Evolutionary conservation across 202 grass and related monocot species (phyloP).

Genomic region (Bolboschoenoplectus hybrid): DNA sequence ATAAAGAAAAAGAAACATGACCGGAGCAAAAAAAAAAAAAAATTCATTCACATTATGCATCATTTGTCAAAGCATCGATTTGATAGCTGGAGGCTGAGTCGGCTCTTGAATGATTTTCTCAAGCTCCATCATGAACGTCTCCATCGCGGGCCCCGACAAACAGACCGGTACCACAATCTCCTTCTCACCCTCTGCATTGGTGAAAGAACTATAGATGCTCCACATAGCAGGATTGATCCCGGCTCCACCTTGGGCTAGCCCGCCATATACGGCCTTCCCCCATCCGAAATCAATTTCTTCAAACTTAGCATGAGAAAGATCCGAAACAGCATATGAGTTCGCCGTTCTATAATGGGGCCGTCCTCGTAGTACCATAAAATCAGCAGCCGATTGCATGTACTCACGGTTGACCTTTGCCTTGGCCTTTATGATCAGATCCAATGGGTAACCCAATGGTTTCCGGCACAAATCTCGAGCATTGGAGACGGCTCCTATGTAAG

Average conservation of each 20-base stretch:
- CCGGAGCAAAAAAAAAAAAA: too few relatives aligned
- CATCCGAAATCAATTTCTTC: constrained; percentile 75
- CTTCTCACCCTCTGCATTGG: constrained; percentile 56
- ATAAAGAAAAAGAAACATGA: too few relatives aligned
- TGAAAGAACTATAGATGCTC: constrained; percentile 57
- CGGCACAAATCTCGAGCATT: neutral
- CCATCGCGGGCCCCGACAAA: constrained; percentile 54
- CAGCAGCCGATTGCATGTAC: constrained; percentile 67
- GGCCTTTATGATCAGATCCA: constrained; percentile 54
- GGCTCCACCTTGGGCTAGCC: constrained; percentile 56
- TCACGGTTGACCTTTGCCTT: constrained; percentile 58
- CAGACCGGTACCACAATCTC: constrained; percentile 54
- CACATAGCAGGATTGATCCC: constrained; percentile 41
- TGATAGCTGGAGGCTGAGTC: too few relatives aligned
- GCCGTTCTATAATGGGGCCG: constrained; percentile 47
- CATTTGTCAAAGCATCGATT: too few relatives aligned
- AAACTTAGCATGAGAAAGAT: constrained; percentile 66
- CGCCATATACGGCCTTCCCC: constrained; percentile 61
- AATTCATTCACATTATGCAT: too few relatives aligned
- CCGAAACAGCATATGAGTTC: constrained; percentile 62
- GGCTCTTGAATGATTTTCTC: too few relatives aligned
- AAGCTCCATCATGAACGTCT: too few relatives aligned
- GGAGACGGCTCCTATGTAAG: neutral
- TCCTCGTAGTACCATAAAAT: constrained; percentile 48
- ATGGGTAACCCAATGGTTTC: neutral